Percentiles rank a stretch among this genome's conserved stretches.
phyloP scores from a whole-genome alignment of 306 rosid genomes.

The Corylus avellana region DNA sequence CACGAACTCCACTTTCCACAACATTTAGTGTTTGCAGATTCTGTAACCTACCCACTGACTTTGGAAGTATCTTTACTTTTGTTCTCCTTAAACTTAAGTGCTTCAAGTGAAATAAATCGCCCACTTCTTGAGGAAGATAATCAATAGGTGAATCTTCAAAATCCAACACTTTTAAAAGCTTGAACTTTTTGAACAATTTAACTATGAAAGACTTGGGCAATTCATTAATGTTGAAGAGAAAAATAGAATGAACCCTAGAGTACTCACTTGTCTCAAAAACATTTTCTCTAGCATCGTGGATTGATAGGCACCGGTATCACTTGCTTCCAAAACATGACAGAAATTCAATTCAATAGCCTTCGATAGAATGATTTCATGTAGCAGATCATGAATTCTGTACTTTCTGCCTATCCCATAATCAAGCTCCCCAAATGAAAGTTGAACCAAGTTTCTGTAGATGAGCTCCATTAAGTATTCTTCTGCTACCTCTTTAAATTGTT shows the following conservation, averaged over 20 bases:
- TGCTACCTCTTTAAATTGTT: background rate
- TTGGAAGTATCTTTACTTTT: conserved; percentile 3
- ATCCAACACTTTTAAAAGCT: conserved; percentile 4
- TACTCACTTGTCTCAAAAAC: background rate
- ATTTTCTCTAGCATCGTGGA: background rate
- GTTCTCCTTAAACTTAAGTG: conserved; percentile 1
- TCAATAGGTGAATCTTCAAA: background rate
- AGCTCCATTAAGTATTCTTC: conserved; percentile 17
- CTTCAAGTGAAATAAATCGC: background rate
- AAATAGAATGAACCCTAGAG: background rate
- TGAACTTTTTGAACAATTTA: background rate
- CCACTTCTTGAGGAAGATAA: background rate
- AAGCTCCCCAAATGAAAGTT: background rate
- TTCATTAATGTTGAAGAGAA: background rate
- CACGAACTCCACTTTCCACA: background rate
- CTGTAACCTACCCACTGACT: background rate
- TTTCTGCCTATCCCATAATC: background rate
- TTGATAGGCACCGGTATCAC: background rate
- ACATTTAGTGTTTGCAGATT: conserved; percentile 2
- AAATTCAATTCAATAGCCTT: background rate
- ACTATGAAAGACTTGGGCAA: background rate
- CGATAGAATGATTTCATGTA: background rate
- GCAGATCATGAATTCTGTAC: background rate
- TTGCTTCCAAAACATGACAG: background rate
- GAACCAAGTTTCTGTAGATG: background rate